Evolutionary conservation across 106 monocot species (phyloP).

Genomic region (Dendrobium huoshanense): DNA sequence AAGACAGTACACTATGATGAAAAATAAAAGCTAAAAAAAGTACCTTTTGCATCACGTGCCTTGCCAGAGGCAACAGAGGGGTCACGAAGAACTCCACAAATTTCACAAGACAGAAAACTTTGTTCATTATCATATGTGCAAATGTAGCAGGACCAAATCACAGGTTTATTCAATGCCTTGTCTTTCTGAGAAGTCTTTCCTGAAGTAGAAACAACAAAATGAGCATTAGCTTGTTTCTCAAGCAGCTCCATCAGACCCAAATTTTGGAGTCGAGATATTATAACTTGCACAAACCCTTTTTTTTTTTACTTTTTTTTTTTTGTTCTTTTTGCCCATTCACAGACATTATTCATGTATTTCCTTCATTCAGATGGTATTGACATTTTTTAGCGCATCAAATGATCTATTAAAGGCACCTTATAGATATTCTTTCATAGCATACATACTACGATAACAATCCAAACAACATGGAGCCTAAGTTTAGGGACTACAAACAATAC

Average conservation of each 20-base stretch:
- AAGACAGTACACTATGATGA: background rate
- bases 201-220: conserved; percentile 14
- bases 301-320: too few relatives aligned
- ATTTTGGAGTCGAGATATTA: background rate
- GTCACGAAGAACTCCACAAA: conserved; percentile 66
- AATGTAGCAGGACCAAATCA: conserved; percentile 64
- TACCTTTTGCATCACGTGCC: conserved; percentile 27
- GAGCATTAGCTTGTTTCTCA: background rate
- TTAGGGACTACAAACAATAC: background rate
- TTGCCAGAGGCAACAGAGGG: conserved; percentile 18
- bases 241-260: background rate
- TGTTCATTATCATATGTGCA: conserved; percentile 77
- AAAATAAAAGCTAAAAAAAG: background rate
- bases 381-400: background rate
- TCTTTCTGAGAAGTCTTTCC: conserved; percentile 21
- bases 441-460: background rate
- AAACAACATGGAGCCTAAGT: background rate
- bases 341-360: background rate
- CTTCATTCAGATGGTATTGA: background rate
- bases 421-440: background rate
- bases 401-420: background rate
- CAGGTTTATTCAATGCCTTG: conserved; percentile 20
- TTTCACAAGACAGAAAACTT: conserved; percentile 54
- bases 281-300: too few relatives aligned
- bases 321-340: background rate